These are phyloP conservation scores for Arthroderma sp. DNA, from an alignment of 2,329 filamentous ascomycete species.

Conservation along the genomic window DNA sequence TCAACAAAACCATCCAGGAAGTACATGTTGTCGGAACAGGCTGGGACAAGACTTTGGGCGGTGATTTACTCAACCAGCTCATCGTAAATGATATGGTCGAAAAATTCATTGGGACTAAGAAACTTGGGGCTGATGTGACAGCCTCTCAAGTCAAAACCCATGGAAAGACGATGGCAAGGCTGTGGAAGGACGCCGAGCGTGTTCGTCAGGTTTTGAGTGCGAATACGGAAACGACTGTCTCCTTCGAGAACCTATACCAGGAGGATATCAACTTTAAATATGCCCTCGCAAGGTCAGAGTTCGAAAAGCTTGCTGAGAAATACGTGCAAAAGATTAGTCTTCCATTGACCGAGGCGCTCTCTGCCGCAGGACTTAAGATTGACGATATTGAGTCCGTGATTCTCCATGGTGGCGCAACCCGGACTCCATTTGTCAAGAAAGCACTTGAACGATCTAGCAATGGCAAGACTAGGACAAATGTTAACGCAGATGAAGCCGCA, in stretches of 20 bases:
- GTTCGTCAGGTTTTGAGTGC: conserved; percentile 83
- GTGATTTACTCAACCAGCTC: conserved; percentile 75
- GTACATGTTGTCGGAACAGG: conserved; percentile 76
- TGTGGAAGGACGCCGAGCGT: conserved; percentile 86
- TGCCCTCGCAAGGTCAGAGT: conserved; percentile 66
- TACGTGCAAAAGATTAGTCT: conserved; percentile 56
- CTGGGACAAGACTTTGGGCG: conserved; percentile 83
- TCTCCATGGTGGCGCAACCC: conserved; percentile 76
- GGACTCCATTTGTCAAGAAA: conserved; percentile 90
- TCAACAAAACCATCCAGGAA: conserved; percentile 94
- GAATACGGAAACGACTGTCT: conserved; percentile 67
- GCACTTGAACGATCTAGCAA: conserved; percentile 62
- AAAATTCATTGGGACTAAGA: conserved; percentile 60
- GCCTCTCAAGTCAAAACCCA: conserved; percentile 48
- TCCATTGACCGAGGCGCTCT: conserved; percentile 63
- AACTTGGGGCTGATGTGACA: conserved; percentile 31
- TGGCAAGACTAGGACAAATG: conserved; percentile 78
- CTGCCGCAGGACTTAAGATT: conserved; percentile 58
- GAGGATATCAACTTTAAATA: conserved; percentile 91
- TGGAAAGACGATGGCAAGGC: conserved; percentile 73
- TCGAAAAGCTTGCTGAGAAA: conserved; percentile 62
- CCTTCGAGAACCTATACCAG: conserved; percentile 72
- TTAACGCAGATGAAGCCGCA: conserved; percentile 93
- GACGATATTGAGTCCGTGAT: conserved; percentile 78
- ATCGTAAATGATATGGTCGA: conserved; percentile 81